These are phyloP conservation scores for Plantago coronopus DNA, from an alignment of 305 asterid genomes.

Conservation along the genomic window DNA sequence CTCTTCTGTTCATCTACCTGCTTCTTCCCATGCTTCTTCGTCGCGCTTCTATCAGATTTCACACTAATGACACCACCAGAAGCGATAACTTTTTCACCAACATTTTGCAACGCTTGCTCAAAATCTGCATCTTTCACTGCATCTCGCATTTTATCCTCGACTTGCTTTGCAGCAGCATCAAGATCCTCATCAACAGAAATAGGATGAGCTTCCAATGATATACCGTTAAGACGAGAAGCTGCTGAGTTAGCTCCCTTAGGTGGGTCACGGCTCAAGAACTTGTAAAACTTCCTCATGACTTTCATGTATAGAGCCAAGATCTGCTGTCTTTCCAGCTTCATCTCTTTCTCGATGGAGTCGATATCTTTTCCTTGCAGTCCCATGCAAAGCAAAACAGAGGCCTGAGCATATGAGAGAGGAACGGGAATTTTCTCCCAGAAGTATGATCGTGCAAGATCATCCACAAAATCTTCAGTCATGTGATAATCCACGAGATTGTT, in stretches of 20 bases:
- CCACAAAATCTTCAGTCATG: conserved; percentile 56
- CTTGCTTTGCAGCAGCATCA: conserved; percentile 62
- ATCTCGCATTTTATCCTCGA: conserved; percentile 63
- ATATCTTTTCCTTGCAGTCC: conserved; percentile 82
- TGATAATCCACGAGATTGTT: conserved; percentile 58
- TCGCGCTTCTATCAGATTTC: conserved; percentile 46
- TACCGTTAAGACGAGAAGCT: conserved; percentile 58
- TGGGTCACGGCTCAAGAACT: conserved; percentile 38
- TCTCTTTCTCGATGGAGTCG: conserved; percentile 60
- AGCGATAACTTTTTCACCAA: conserved; percentile 36
- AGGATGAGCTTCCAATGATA: conserved; percentile 65
- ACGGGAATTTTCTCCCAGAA: conserved; percentile 82
- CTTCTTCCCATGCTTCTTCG: conserved; percentile 34
- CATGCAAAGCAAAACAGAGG: conserved; percentile 83
- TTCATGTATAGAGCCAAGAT: conserved; percentile 55
- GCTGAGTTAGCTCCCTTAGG: conserved; percentile 41
- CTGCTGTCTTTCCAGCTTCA: conserved; percentile 71
- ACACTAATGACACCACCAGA: conserved; percentile 58
- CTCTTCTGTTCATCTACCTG: conserved; percentile 23
- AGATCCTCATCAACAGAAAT: conserved; percentile 81
- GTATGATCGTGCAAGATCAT: conserved; percentile 58
- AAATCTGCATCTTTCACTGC: conserved; percentile 76
- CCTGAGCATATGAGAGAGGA: conserved; percentile 62
- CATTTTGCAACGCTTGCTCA: conserved; percentile 65
- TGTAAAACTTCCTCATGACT: conserved; percentile 72